Base-by-base conservation (phyloP, 106 monocot species). In the Acorus gramineus region DNA sequence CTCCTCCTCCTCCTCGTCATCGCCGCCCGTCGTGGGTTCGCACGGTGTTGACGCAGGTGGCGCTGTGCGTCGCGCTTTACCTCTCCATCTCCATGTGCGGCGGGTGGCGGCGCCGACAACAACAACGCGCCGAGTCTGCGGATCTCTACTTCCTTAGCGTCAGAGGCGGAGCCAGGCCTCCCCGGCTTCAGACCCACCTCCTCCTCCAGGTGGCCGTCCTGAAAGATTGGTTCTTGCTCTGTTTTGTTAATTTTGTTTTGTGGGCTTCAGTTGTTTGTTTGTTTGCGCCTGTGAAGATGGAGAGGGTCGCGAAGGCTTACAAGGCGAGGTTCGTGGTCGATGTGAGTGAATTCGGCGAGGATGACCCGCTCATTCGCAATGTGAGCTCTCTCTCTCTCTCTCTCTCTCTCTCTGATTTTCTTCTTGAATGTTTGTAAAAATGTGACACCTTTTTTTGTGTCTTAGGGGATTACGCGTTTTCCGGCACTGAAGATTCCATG, bases 81-180 rank as follows among this genome's bases (percentile, higher is more conserved):
- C 83, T 56, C 6, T 77, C 80, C 63, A 67, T 87, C 62, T 69
- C 50, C 72, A 70, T 84, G 3, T 11, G 2, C 2, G 11, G 7
- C 8, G 28, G 3, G 5, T 47, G 61, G 61, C 11, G 9, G 13
- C 50, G 11, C 12, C 14, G 55, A 8, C 49, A 3, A 53, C 7
- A 54, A 48, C 47, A 46, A 5, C 49, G 7, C 6, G 42, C 54
- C 12, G 61, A 62, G 4, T 14, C 72, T 6, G 13, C 51, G 11
- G 83, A 83, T 63, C 69, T 80, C 54, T 78, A 77, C 76, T 87
- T 87, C 60, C 44, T 87, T 7, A 87, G 87, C 69, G 82, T 82
- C 11, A 46, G 50, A 7, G 82, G 78, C 62, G 69, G 76, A 2
- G 8, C 53, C 11, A 62, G 81, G 59, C 72, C 69, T 58, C 49